Percentiles rank a stretch among this genome's conserved stretches.
Evolutionary conservation across 208 protist genomes (phyloP).

Genomic region (Naegleria lovaniensis): DNA sequence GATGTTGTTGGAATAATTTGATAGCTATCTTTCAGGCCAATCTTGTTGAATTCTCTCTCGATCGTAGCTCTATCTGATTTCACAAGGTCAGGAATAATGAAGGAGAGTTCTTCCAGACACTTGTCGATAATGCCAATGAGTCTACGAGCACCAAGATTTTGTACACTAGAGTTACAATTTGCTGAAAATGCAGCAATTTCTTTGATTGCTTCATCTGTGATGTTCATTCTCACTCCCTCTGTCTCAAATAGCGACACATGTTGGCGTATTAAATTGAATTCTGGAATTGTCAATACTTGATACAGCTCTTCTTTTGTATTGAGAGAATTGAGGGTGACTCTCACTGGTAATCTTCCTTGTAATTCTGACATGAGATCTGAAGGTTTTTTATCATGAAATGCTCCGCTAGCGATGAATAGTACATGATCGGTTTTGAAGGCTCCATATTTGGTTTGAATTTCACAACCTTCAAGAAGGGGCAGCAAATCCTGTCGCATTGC

Average conservation of each 20-base stretch:
- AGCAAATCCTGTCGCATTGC: slow-evolving; percentile 82
- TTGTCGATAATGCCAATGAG: slow-evolving; percentile 89
- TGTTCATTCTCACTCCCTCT: slow-evolving; percentile 84
- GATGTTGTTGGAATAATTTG: not conserved
- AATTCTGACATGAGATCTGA: slow-evolving; percentile 87
- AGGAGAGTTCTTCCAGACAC: slow-evolving; percentile 87
- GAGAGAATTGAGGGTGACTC: slow-evolving; percentile 87
- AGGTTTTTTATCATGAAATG: slow-evolving; percentile 89
- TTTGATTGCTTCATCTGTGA: slow-evolving; percentile 76
- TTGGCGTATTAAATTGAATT: slow-evolving; percentile 85
- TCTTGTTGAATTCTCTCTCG: not conserved
- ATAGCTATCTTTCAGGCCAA: not conserved
- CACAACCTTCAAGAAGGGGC: slow-evolving; percentile 92
- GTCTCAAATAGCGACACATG: slow-evolving; percentile 80
- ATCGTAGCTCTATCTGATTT: not conserved
- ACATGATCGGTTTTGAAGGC: slow-evolving; percentile 94
- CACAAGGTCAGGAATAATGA: slow-evolving; percentile 57
- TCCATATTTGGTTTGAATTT: slow-evolving; percentile 91
- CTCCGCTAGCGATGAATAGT: slow-evolving; percentile 93
- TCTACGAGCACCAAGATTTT: slow-evolving; percentile 92
- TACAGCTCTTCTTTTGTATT: slow-evolving; percentile 81
- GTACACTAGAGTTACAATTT: slow-evolving; percentile 77
- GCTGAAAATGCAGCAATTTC: slow-evolving; percentile 79
- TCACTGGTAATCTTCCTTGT: slow-evolving; percentile 90
- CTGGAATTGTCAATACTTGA: slow-evolving; percentile 88